Base-by-base conservation (phyloP, 306 rosid genomes). In the Rubus parviflorus region DNA sequence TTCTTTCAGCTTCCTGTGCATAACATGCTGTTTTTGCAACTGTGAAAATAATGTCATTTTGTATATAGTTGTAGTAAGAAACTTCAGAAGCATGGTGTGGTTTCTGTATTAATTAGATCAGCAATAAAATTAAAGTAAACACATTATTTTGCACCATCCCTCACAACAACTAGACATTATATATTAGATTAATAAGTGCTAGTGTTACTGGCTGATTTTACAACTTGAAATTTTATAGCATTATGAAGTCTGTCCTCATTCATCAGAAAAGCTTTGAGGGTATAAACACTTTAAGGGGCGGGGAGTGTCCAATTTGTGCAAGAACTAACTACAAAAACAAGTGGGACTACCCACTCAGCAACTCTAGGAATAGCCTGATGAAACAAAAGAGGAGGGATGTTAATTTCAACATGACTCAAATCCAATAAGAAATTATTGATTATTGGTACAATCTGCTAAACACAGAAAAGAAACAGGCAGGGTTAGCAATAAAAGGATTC, bases 61-160 rank as follows among this genome's bases (percentile, higher is more conserved):
- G 65, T n/a, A 19, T 53, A 17, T 20, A 56, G 20, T 56, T 25
- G 46, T 17, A 17, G 10, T 38, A 20, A 46, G 73, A 46, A 8
- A 14, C 58, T 13, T 8, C 4, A 2, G 42, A 20, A 54, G 47
- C 67, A 22, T 41, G 42, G 46, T 41, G 37, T 43, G 72, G 19
- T 41, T 66, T 20, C 12, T 22, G 19, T 6, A 68, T 25, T 6
- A 43, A 14, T 30, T 30, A 30, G 35, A 43, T 68, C 12, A 89
- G 89, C 2, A 38, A 54, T n/a, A 89, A 92, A 23, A 61, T 30
- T 8, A 61, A 12, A 61, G 62, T 56, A 8, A 56, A 56, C 42
- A 61, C 16, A 22, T 68, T 20, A 5, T 68, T 45, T 45, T 22
- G 72, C 38, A 42, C 46, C 19, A 54, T 66, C 23, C 14, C 19